Conservation (phyloP, 2,329 filamentous ascomycete genomes). For the Lasiodiplodia sp. region DNA sequence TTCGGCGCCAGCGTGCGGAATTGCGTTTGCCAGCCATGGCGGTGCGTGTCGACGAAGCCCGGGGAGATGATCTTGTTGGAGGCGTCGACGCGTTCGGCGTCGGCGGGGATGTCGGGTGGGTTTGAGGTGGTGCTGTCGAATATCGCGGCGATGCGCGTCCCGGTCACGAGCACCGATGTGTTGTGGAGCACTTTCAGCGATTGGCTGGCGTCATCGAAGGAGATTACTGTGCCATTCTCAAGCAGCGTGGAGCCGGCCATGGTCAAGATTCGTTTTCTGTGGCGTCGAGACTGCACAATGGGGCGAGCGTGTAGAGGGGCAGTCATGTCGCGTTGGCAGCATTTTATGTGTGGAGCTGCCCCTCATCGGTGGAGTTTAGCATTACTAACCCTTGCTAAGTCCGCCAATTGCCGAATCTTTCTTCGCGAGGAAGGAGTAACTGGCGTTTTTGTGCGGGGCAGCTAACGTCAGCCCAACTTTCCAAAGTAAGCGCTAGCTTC, state of each 20-base stretch:
- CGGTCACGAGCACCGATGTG: constrained; percentile 51
- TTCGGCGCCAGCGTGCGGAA: constrained; percentile 62
- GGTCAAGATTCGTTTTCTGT: background rate
- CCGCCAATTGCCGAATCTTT: background rate
- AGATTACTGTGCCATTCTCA: constrained; percentile 51
- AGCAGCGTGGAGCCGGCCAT: constrained; percentile 36
- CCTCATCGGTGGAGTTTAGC: background rate
- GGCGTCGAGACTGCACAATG: background rate
- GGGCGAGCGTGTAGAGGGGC: background rate
- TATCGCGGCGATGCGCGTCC: constrained; percentile 49
- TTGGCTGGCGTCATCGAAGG: constrained; percentile 46
- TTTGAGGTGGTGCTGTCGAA: constrained; percentile 34
- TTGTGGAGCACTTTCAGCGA: constrained; percentile 49
- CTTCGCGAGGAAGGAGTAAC: too few relatives aligned
- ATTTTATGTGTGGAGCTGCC: background rate
- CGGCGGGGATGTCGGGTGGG: constrained; percentile 36
- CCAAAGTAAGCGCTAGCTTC: too few relatives aligned
- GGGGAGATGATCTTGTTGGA: constrained; percentile 60
- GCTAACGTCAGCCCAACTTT: too few relatives aligned
- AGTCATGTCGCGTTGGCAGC: background rate
- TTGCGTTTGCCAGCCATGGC: constrained; percentile 59
- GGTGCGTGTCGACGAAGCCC: constrained; percentile 66
- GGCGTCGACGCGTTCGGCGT: constrained; percentile 54
- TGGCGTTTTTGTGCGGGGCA: too few relatives aligned
- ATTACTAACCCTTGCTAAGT: background rate